phyloP scores from a whole-genome alignment of 805 yeast species.

The Saccharomycopsis fermentans region DNA sequence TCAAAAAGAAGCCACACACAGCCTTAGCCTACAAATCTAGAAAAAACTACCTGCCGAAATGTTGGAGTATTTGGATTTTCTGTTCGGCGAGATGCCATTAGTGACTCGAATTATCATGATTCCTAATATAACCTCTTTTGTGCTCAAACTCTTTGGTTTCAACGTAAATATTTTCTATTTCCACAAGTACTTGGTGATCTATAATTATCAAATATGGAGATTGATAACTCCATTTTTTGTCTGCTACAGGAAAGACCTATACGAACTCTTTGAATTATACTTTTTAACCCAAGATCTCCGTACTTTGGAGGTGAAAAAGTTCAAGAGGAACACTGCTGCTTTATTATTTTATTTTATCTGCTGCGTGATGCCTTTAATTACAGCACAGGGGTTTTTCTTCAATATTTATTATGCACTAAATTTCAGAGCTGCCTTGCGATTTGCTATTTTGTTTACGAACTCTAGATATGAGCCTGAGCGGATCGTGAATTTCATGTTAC shows the following conservation, averaged over 20 bases:
- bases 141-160: no score
- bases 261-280: no score
- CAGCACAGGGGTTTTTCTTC: not conserved
- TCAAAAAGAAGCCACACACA: no score
- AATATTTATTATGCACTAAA: not conserved
- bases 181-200: not conserved
- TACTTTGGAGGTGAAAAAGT: not conserved
- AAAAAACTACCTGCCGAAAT: no score
- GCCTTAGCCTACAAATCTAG: no score
- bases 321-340: not conserved
- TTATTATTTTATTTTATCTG: not conserved
- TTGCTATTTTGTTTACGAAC: not conserved
- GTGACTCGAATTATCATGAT: constrained; percentile 1
- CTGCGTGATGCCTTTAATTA: not conserved
- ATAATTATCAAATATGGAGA: constrained; percentile 3
- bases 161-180: not conserved
- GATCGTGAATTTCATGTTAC: not conserved
- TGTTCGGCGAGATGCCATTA: not conserved
- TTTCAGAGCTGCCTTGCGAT: not conserved
- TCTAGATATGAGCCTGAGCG: constrained; percentile 1
- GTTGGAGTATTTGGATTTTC: not conserved
- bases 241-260: no score
- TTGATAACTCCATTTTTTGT: not conserved
- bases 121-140: no score
- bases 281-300: no score